Evolutionary conservation across 2,329 filamentous ascomycete genomes (phyloP).

Genomic region (Xylaria polymorpha): DNA sequence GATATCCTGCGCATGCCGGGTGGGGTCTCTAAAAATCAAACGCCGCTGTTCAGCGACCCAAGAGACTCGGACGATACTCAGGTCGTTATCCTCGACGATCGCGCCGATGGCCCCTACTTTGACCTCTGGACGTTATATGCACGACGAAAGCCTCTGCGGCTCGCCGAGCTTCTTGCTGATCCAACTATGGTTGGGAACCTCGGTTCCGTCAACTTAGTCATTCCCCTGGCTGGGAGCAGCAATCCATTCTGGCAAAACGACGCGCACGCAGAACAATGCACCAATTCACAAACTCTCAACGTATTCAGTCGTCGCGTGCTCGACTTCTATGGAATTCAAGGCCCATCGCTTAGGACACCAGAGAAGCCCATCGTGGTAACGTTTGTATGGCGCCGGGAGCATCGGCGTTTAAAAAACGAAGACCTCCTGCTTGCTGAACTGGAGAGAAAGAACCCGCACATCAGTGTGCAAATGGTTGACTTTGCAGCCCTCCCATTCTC

Average conservation of each 20-base stretch:
- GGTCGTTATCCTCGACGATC: constrained; percentile 53
- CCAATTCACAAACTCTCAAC: constrained; percentile 47
- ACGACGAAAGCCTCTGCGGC: constrained; percentile 47
- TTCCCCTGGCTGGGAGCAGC: constrained; percentile 55
- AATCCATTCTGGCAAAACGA: constrained; percentile 59
- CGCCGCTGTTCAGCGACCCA: constrained; percentile 40
- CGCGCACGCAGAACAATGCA: constrained; percentile 51
- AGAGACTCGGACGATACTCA: constrained; percentile 46
- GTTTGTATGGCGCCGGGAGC: constrained; percentile 51
- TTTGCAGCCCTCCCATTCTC: constrained; percentile 53
- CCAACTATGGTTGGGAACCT: constrained; percentile 28
- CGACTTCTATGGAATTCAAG: constrained; percentile 45
- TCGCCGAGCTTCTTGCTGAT: constrained; percentile 42
- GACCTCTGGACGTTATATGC: constrained; percentile 55
- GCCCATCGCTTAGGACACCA: constrained; percentile 13
- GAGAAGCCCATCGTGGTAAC: constrained; percentile 48
- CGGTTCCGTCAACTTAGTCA: constrained; percentile 49
- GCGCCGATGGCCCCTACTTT: constrained; percentile 51
- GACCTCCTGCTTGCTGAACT: constrained; percentile 47
- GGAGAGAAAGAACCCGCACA: constrained; percentile 40
- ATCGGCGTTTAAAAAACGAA: constrained; percentile 49
- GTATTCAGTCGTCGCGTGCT: constrained; percentile 52
- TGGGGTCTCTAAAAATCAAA: constrained; percentile 26
- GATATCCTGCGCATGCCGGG: constrained; percentile 50
- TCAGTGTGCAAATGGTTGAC: constrained; percentile 52